Evolutionary conservation across 2,329 filamentous ascomycete genomes (phyloP), one percentile per base, ranked within the genome.

Genomic region (Chaetomium globosum): DNA sequence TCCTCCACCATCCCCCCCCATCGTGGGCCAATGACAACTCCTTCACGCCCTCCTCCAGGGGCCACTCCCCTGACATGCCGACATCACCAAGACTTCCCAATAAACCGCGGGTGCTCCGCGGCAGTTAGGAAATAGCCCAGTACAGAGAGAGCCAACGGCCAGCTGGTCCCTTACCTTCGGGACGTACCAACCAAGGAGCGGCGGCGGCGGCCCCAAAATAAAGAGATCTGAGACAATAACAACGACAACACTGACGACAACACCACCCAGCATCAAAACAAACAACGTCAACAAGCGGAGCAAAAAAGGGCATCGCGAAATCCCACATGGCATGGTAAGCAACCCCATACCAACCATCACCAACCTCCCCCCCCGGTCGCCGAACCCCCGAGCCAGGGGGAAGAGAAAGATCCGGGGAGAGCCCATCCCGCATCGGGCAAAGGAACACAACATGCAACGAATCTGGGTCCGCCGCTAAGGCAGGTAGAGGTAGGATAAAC

Each of bases 131-230:
- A 48, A 48, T 23, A 6, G 6, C 23, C 10, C 7, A 26, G 21
- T 13, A 53, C 30, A 21, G 28, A 28, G 28, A 28, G 26, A 53
- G 51, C 55, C 55, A 59, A 49, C 28, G 7, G 26, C 43, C 57
- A 59, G 57, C 43, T 59, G 57, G 57, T 59, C 43, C 57, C 57
- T 59, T 59, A 51, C 26, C 51, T 9, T 16, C 51, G 51, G 46
- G 19, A 48, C 46, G 8, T 43, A 8, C 46, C n/a, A 16, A 28
- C 51, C 51, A 53, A 51, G 13, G 23, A 28, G 5, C 48, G 6
- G 7, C 21, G 26, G 10, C 23, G 26, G 10, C 3, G 28, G 12
- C 51, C 51, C 51, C 21, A 53, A 53, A 31, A 28, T 19, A 53
- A 53, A 26, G 4, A 31, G 26, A 52, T 52, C 51, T 53, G 51